Evolutionary conservation across 2,329 filamentous ascomycete species (phyloP), one percentile per base, ranked within the genome.

Genomic region (Hymenoscyphus scutula): DNA sequence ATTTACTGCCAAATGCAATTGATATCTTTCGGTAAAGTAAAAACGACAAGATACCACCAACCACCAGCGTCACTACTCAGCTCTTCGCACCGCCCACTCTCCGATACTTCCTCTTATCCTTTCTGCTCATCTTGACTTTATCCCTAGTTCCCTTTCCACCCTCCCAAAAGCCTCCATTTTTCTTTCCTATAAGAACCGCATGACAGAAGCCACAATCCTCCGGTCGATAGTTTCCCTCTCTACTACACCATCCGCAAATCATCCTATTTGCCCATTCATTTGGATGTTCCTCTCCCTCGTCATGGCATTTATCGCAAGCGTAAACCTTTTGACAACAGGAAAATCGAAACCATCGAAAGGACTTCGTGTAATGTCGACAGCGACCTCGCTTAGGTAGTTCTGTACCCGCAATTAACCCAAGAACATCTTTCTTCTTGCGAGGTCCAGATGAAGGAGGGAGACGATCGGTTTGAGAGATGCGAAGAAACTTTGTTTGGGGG

Each of bases 251-350:
- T 6, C 89, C 89, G 74, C 90, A 94, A 38, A 94, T 85, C 90
- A 95, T 95, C 56, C 90, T 81, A 71, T 89, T 91, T 7, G 91
- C 91, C 81, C 91, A 91, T 77, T 95, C 91, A 67, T 90, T 88
- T 7, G 83, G 78, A 76, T 96, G 91, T 58, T 89, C 87, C 69
- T 87, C 85, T 10, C 77, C 82, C 17, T 78, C 82, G 73, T 95
- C 90, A 71, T 96, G 91, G 76, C 91, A 96, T 77, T 83, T 84
- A 71, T 88, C 85, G 74, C 85, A 88, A n/a, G 84, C 72, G 69
- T 85, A 79, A 41, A 87, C 83, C 62, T 80, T 79, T 58, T 74
- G 75, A 74, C 84, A 88, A 76, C 85, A 88, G 65, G 82, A 82
- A 77, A 88, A 88, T 17, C 85, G 79, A 75, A 88, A 88, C 85